These are phyloP conservation scores for Pontederia paniculata DNA, from an alignment of 176 grass and related monocot genomes.

Conservation along the genomic window DNA sequence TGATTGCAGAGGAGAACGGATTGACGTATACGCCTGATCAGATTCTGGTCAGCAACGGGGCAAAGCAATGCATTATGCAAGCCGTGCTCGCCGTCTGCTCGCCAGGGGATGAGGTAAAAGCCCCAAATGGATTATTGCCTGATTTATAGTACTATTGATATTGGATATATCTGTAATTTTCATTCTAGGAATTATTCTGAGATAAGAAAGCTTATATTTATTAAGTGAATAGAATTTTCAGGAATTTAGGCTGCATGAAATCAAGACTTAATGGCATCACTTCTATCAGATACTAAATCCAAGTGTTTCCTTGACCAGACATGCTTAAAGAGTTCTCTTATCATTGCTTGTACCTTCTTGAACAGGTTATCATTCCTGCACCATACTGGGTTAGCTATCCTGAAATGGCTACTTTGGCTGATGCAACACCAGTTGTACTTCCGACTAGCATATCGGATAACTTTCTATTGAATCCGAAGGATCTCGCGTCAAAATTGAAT, in stretches of 20 bases:
- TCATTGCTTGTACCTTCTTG: neutral
- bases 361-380: constrained; percentile 75
- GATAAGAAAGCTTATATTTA: no score
- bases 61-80: constrained; percentile 66
- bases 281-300: no score
- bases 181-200: no score
- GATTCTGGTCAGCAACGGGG: constrained; percentile 72
- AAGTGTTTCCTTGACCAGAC: neutral
- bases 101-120: constrained; percentile 62
- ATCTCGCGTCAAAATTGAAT: constrained; percentile 53
- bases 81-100: constrained; percentile 60
- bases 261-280: no score
- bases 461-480: constrained; percentile 52
- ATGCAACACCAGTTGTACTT: constrained; percentile 57
- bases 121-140: neutral
- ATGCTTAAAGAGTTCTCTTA: neutral
- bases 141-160: no score
- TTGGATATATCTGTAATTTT: no score
- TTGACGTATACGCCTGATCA: constrained; percentile 55
- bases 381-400: constrained; percentile 84
- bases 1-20: constrained; percentile 59
- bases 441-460: constrained; percentile 76
- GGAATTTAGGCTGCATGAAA: no score
- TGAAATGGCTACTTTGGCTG: constrained; percentile 79
- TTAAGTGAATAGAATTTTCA: no score